Evolutionary conservation across 768 basidiomycete species (phyloP).

Genomic region (Naganishia vaughanmartiniae): DNA sequence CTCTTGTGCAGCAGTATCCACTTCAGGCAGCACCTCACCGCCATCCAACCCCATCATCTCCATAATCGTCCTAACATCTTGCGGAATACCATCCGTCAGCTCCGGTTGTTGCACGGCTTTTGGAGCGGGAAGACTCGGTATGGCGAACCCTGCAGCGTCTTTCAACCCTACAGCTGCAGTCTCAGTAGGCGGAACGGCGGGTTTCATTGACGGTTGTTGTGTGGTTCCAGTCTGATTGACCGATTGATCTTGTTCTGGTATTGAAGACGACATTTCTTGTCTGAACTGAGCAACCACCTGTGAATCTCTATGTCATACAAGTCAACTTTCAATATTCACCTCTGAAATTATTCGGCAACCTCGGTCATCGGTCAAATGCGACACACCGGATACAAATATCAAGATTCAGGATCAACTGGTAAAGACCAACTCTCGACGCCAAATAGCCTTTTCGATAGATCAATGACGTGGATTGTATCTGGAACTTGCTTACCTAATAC

Average conservation of each 20-base stretch:
- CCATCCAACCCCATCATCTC: constrained; percentile 11
- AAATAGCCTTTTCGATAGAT: too few species aligned
- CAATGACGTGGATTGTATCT: too few species aligned
- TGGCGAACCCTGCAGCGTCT: constrained; percentile 15
- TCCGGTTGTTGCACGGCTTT: background rate
- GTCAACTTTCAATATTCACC: too few species aligned
- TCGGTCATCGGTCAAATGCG: constrained; percentile 9
- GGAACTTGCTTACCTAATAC: background rate
- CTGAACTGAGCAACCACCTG: too few species aligned
- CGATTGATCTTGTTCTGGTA: background rate
- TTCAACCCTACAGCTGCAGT: background rate
- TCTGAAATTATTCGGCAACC: constrained; percentile 5
- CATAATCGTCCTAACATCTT: constrained; percentile 19
- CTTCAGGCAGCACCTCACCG: background rate
- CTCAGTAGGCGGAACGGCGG: background rate
- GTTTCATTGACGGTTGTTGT: background rate
- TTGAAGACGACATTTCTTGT: background rate
- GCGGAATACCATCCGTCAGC: background rate
- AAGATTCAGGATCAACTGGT: too few species aligned
- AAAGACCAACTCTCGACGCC: too few species aligned
- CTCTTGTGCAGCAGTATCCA: background rate
- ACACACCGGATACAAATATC: background rate
- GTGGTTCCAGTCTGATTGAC: background rate
- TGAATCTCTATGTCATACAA: too few species aligned
- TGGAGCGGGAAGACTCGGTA: constrained; percentile 1